These are phyloP conservation scores for Isatis tinctoria DNA, from an alignment of 345 rosid species.

Conservation along the genomic window DNA sequence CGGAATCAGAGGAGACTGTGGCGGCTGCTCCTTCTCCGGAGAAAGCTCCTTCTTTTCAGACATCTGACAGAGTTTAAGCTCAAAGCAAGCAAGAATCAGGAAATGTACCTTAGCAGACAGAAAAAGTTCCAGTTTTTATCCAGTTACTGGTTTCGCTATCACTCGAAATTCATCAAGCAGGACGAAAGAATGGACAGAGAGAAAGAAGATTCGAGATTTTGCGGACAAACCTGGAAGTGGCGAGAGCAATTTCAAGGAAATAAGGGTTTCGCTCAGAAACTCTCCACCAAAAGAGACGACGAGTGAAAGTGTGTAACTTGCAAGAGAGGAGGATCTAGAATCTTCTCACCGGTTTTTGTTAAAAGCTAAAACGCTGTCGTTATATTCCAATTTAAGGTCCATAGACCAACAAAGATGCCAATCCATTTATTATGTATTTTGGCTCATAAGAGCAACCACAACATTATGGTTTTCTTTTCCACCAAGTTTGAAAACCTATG, in stretches of 20 bases:
- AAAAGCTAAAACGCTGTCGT: no score
- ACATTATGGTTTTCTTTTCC: no score
- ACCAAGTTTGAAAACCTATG: no score
- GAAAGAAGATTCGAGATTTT: neutral
- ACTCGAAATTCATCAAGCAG: neutral
- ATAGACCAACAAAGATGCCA: no score
- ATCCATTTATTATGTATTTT: no score
- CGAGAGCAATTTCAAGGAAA: neutral
- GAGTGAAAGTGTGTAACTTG: no score
- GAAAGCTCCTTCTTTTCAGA: neutral
- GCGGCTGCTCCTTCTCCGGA: neutral
- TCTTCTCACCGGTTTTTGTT: neutral
- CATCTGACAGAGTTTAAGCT: neutral
- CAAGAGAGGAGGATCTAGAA: neutral
- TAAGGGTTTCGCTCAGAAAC: neutral
- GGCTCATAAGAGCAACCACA: no score
- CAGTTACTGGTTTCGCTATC: neutral
- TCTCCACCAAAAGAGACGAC: neutral
- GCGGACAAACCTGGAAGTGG: neutral
- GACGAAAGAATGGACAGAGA: neutral
- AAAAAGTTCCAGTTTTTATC: neutral
- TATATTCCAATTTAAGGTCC: no score
- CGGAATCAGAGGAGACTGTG: neutral
- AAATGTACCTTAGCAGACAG: neutral
- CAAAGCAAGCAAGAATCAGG: no score